These are phyloP conservation scores for Fraxinus floribunda DNA, from an alignment of 305 asterid species.

Conservation along the genomic window DNA sequence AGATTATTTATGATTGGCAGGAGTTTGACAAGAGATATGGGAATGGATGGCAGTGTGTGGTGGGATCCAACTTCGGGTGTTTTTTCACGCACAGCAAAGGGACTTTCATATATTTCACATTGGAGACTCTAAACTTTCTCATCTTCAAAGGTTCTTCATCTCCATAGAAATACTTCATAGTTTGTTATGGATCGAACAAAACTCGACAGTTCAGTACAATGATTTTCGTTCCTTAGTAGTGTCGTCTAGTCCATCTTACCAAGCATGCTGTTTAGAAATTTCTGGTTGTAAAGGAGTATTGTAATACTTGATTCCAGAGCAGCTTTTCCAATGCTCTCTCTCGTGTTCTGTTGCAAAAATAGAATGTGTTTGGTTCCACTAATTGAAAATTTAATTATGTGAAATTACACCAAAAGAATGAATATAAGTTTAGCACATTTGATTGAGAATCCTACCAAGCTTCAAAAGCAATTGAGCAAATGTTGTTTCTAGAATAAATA, in stretches of 20 bases:
- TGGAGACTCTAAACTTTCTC: constrained; percentile 83
- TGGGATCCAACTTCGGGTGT: constrained; percentile 91
- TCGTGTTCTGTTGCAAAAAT: constrained; percentile 26
- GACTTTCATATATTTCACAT: constrained; percentile 76
- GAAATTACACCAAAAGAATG: not conserved
- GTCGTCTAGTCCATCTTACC: not conserved
- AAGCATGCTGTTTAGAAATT: not conserved
- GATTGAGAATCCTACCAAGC: not conserved
- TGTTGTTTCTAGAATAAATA: not conserved
- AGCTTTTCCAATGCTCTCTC: constrained; percentile 14
- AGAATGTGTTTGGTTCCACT: not conserved
- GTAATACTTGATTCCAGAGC: constrained; percentile 2
- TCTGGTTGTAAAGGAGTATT: not conserved
- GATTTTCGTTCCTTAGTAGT: not conserved
- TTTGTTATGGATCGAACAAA: not conserved
- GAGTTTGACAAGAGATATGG: constrained; percentile 80
- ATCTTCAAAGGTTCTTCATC: constrained; percentile 73
- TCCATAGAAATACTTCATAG: not conserved
- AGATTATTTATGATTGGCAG: constrained; percentile 32
- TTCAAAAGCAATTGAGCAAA: not conserved
- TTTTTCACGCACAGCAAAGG: constrained; percentile 81
- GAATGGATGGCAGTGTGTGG: constrained; percentile 91
- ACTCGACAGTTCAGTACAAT: not conserved
- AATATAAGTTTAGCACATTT: not conserved
- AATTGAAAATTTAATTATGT: not conserved